These are phyloP conservation scores for Rutstroemia sp. DNA, from an alignment of 2,329 filamentous ascomycete species.

Conservation along the genomic window DNA sequence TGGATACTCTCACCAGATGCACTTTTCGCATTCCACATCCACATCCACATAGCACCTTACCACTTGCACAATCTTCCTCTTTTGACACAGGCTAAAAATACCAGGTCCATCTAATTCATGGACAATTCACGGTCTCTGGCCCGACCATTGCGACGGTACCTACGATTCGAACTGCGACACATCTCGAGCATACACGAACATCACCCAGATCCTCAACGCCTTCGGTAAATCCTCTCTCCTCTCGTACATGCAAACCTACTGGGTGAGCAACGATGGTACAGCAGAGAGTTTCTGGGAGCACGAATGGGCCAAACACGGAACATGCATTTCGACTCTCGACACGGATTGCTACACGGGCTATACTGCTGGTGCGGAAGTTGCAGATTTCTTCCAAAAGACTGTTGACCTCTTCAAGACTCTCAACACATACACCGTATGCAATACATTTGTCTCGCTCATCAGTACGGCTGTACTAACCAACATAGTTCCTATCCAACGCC, in stretches of 20 bases:
- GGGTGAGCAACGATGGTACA: conserved; percentile 53
- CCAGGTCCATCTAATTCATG: conserved; percentile 52
- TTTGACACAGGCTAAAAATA: not conserved
- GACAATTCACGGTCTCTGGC: conserved; percentile 65
- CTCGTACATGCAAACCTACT: conserved; percentile 58
- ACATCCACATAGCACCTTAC: too few relatives aligned
- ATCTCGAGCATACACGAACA: conserved; percentile 55
- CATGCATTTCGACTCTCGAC: conserved; percentile 63
- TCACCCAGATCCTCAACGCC: conserved; percentile 51
- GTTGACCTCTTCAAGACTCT: conserved; percentile 48
- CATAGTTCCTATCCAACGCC: conserved; percentile 48
- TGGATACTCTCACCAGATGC: not conserved
- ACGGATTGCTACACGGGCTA: conserved; percentile 53
- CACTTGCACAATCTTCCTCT: too few relatives aligned
- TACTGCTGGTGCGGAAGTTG: conserved; percentile 40
- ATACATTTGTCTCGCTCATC: not conserved
- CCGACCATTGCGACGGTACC: conserved; percentile 60
- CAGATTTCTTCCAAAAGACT: conserved; percentile 37
- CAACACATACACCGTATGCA: conserved; percentile 51
- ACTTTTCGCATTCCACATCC: not conserved
- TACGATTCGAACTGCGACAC: conserved; percentile 61
- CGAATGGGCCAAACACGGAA: conserved; percentile 69
- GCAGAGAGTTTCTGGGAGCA: conserved; percentile 65
- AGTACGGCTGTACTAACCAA: not conserved
- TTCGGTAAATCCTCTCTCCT: conserved; percentile 49